Base-by-base conservation (phyloP, 73 alveolate species). In the Paramecium caudatum region DNA sequence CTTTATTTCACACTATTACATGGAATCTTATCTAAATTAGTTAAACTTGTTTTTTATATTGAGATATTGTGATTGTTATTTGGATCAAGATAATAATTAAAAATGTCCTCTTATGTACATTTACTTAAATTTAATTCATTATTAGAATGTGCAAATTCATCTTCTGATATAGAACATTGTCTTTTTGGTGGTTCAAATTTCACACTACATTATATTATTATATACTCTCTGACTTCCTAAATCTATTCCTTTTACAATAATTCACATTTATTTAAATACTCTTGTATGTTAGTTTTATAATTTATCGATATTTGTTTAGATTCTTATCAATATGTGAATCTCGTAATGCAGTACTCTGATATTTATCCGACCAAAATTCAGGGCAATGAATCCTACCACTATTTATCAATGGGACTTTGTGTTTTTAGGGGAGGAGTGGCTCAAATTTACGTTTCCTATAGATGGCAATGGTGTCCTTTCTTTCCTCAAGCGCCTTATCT, bases 321-420 rank as follows among this genome's bases (percentile, higher is more conserved):
- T 55, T 55, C 34, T 34, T 68, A 15, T 34, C 16, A 1, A 68
- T 68, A n/a, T 68, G 50, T 10, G 84, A 68, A 34, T 68, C 84
- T 68, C 84, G 9, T 37, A 68, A 68, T 25, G 50, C 84, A 34
- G 47, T 68, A n/a, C 84, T 37, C 17, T 68, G 13, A 68, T 68
- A 68, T 68, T 68, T 68, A 13, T 68, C 84, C 8, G 84, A 68
- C 84, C 84, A 68, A 33, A 68, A 68, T 37, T 68, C 84, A 68
- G 47, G 32, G n/a, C 47, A 34, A 9, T 34, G 50, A 15, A 68
- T 68, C 17, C 50, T 34, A 34, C 84, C 84, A n/a, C 19, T 34
- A 36, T 68, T 68, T 0, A 68, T 68, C 17, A 34, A 32, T 17
- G 30, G 25, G 17, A 68, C 84, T 30, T 68, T 33, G 34, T 32